These are phyloP conservation scores for Hypoxylon sp. DNA, from an alignment of 2,329 filamentous ascomycete species.

Conservation along the genomic window DNA sequence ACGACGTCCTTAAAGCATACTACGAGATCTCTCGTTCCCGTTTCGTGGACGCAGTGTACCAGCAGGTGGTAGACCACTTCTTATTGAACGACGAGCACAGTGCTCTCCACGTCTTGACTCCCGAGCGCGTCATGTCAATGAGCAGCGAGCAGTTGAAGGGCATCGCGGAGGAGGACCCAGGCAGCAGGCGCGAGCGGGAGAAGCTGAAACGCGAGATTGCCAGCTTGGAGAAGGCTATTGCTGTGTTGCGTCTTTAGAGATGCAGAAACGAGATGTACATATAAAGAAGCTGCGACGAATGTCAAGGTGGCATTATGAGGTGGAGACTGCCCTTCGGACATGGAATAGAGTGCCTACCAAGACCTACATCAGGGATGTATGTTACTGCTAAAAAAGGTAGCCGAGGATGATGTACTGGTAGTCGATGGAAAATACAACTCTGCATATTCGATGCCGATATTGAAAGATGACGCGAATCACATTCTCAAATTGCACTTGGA, in stretches of 20 bases:
- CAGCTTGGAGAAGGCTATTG: constrained; percentile 25
- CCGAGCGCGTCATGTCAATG: constrained; percentile 16
- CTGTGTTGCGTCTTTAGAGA: background rate
- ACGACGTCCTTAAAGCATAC: constrained; percentile 8
- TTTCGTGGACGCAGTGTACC: constrained; percentile 8
- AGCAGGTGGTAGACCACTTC: constrained; percentile 9
- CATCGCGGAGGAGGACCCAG: constrained; percentile 13
- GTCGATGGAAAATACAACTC: background rate
- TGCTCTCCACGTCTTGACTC: constrained; percentile 9
- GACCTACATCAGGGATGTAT: no score
- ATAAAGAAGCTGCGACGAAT: background rate
- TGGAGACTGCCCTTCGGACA: background rate
- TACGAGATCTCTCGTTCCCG: constrained; percentile 16
- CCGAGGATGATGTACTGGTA: background rate
- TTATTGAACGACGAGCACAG: constrained; percentile 11
- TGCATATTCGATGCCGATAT: background rate
- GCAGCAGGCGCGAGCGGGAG: background rate
- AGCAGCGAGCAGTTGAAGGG: constrained; percentile 6
- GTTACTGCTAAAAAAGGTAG: background rate
- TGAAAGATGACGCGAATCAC: no score
- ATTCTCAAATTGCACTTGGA: background rate
- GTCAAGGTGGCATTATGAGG: background rate
- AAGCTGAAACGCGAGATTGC: constrained; percentile 8
- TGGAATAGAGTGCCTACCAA: no score
- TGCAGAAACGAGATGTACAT: background rate